Conservation (phyloP, 805 yeast species). For the Ascoidea rubescens region DNA sequence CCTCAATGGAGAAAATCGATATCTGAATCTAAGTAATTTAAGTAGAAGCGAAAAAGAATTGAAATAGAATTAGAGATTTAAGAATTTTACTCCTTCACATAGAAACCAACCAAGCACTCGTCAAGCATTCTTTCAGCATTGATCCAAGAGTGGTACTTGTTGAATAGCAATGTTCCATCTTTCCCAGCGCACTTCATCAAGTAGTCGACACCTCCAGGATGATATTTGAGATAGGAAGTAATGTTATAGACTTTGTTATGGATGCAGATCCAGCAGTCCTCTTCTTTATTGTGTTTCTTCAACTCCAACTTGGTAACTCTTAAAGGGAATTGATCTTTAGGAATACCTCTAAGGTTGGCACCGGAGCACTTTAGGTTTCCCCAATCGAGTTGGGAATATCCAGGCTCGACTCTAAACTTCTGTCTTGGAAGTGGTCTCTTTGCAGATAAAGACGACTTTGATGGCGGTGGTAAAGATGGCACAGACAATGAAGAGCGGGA, state of each 20-base stretch:
- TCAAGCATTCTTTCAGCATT: slow-evolving; percentile 72
- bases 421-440: slow-evolving; percentile 15
- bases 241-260: slow-evolving; percentile 75
- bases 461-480: slow-evolving; percentile 5
- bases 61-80: no score
- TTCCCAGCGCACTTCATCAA: slow-evolving; percentile 68
- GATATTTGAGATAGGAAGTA: slow-evolving; percentile 73
- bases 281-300: slow-evolving; percentile 36
- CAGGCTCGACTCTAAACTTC: slow-evolving; percentile 59
- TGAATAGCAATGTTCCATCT: slow-evolving; percentile 68
- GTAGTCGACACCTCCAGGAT: slow-evolving; percentile 85
- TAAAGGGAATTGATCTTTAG: slow-evolving; percentile 39
- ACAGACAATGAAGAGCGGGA: slow-evolving; percentile 4
- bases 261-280: slow-evolving; percentile 79
- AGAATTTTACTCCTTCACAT: slow-evolving; percentile 9
- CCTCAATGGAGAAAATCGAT: no score
- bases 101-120: slow-evolving; percentile 61
- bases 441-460: neutral
- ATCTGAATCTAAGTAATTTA: no score
- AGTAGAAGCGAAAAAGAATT: no score
- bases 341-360: slow-evolving; percentile 38
- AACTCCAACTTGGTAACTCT: slow-evolving; percentile 45
- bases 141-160: slow-evolving; percentile 69
- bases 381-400: slow-evolving; percentile 84
- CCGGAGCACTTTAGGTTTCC: slow-evolving; percentile 40